Evolutionary conservation across 2,329 filamentous ascomycete genomes (phyloP), one percentile per base, ranked within the genome.

Genomic region (Daldinia sp.): DNA sequence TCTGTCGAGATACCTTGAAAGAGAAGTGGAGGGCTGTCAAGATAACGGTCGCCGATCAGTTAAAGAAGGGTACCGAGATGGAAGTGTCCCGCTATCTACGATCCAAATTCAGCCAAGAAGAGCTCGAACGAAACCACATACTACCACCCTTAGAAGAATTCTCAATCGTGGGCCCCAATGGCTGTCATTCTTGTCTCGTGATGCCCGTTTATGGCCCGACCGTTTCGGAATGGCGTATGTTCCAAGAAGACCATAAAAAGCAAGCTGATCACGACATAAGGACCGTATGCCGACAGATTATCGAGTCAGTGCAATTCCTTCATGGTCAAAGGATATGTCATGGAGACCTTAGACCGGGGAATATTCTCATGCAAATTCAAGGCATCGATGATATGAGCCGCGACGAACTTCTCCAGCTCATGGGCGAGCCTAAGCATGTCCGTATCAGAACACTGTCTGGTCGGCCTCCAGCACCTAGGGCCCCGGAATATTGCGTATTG

Each of bases 11-110:
- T 47, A 34, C 23, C 1, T 13, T n/a, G 0, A 3, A 13, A 1
- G 11, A 34, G 0, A 64, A 57, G 29, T 71, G 69, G 69, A 62
- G 58, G 15, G 68, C 66, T 1, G 34, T 71, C 17, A 70, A 70
- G 15, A 53, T 71, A n/a, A 37, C 64, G 19, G 21, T 61, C 3
- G 69, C 68, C 2, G 11, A 60, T 3, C 15, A 47, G 5, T 68
- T 67, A 11, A 11, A 32, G 7, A 29, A 25, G 0, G 13, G 19
- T 1, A 35, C 8, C 4, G 67, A 67, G 27, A 10, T 45, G 3
- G 49, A 49, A 5, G 58, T 66, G n/a, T 58, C 48, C 11, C n/a
- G 15, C 4, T 45, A 52, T 10, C 59, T 68, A 6, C 45, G 27
- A 32, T 4, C 21, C 1, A 19, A 39, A n/a, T 47, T 4, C 0